These are phyloP conservation scores for Allodekkera sacchari DNA, from an alignment of 805 yeast species.

Conservation along the genomic window DNA sequence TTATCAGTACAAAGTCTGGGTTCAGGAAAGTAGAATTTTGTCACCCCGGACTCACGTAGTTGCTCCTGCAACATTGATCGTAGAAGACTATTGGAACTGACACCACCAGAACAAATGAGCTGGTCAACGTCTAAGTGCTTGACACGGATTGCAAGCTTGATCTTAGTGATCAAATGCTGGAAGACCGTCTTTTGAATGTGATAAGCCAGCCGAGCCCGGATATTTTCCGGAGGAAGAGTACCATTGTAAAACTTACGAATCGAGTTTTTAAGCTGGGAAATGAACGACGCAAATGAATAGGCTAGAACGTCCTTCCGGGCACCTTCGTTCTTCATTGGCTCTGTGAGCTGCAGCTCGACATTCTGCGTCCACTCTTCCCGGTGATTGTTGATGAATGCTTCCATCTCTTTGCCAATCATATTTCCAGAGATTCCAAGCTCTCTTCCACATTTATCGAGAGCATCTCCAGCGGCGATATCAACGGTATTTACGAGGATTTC, in stretches of 20 bases:
- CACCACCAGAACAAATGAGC: constrained; percentile 90
- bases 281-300: constrained; percentile 75
- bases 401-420: constrained; percentile 83
- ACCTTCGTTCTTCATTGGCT: constrained; percentile 44
- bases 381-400: constrained; percentile 36
- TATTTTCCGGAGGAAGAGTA: constrained; percentile 10
- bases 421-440: constrained; percentile 72
- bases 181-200: constrained; percentile 60
- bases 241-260: constrained; percentile 16
- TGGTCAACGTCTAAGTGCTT: constrained; percentile 33
- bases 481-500: constrained; percentile 64
- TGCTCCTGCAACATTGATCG: constrained; percentile 38
- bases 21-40: constrained; percentile 58
- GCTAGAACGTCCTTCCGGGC: constrained; percentile 36
- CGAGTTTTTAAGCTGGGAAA: constrained; percentile 21
- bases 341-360: constrained; percentile 26
- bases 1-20: constrained; percentile 81
- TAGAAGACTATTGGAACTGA: constrained; percentile 63
- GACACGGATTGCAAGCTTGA: constrained; percentile 39
- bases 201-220: constrained; percentile 41
- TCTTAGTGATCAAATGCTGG: constrained; percentile 61
- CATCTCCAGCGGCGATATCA: constrained; percentile 91
- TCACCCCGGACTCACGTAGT: constrained; percentile 21
- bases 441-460: constrained; percentile 87
- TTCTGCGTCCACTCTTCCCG: constrained; percentile 23